Evolutionary conservation across 352 stramenopile species (phyloP).

Genomic region (Phytophthora sojae): DNA sequence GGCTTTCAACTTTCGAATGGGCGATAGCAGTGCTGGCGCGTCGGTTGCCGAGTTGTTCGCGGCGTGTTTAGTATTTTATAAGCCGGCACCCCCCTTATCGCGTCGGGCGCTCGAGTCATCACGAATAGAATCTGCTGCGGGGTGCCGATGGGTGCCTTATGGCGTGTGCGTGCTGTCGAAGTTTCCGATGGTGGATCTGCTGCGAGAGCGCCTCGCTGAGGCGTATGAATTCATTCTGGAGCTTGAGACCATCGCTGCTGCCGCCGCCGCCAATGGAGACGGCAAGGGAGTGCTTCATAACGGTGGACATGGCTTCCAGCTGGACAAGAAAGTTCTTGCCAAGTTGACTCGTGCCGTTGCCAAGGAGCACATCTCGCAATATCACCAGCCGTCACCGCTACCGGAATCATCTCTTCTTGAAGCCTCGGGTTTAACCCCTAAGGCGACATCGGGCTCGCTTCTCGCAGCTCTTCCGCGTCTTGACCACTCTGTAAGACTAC

Average conservation of each 20-base stretch:
- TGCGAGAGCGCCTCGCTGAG: conserved; percentile 83
- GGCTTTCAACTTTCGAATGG: conserved; percentile 84
- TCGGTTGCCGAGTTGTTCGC: conserved; percentile 78
- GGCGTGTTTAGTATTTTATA: conserved; percentile 84
- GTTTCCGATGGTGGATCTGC: conserved; percentile 79
- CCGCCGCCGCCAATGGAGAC: conserved; percentile 35
- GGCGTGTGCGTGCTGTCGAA: conserved; percentile 86
- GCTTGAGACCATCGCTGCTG: conserved; percentile 60
- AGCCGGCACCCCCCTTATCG: conserved; percentile 69
- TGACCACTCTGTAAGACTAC: conserved; percentile 76
- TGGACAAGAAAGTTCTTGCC: conserved; percentile 83
- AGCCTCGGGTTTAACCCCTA: conserved; percentile 35
- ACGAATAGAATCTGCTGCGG: conserved; percentile 51
- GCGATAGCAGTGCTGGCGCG: conserved; percentile 65
- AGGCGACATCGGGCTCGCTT: conserved; percentile 43
- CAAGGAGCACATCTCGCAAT: conserved; percentile 68
- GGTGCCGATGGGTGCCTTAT: conserved; percentile 78
- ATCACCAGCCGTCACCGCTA: conserved; percentile 47
- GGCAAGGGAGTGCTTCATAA: conserved; percentile 17
- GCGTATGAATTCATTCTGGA: conserved; percentile 86
- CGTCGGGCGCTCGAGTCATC: conserved; percentile 66
- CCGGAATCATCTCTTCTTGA: conserved; percentile 47
- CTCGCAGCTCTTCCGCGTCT: conserved; percentile 64
- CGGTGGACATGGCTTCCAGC: conserved; percentile 53
- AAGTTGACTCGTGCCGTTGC: conserved; percentile 79